phyloP scores from a whole-genome alignment of 768 basidiomycete genomes.

The Artomyces pyxidatus region DNA sequence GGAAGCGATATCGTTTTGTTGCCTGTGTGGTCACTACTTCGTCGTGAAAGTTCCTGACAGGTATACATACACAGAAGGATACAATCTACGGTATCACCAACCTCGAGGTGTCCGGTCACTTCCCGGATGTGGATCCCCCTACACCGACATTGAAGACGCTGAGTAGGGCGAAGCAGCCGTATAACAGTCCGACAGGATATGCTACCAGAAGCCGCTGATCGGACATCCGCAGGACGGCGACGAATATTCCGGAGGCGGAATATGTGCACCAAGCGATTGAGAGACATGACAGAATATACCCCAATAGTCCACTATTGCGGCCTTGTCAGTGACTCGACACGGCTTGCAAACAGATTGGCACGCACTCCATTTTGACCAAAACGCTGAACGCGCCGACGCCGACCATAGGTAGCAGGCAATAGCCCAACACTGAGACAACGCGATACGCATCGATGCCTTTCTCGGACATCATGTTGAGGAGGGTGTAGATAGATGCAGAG shows the following conservation, averaged over 20 bases:
- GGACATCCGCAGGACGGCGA: conserved; percentile 90
- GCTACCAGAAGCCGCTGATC: conserved; percentile 93
- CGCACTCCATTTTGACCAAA: conserved; percentile 80
- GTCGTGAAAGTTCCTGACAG: too few relatives aligned
- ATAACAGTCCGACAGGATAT: conserved; percentile 90
- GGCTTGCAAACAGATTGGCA: conserved; percentile 16
- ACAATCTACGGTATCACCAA: too few relatives aligned
- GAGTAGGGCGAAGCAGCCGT: conserved; percentile 88
- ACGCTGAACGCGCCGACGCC: conserved; percentile 87
- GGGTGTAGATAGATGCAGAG: conserved; percentile 82
- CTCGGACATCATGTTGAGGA: conserved; percentile 96
- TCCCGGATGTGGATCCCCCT: conserved; percentile 17
- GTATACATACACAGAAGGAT: too few relatives aligned
- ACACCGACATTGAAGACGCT: conserved; percentile 74
- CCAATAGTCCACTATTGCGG: conserved; percentile 59
- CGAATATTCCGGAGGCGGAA: conserved; percentile 91
- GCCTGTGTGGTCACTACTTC: too few relatives aligned
- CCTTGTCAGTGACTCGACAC: conserved; percentile 9
- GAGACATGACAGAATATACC: conserved; percentile 73
- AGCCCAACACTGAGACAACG: conserved; percentile 90
- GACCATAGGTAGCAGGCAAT: conserved; percentile 95
- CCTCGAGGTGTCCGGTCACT: conserved; percentile 1
- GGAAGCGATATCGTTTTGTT: too few relatives aligned
- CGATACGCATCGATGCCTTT: conserved; percentile 93
- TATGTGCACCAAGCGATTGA: conserved; percentile 97